Evolutionary conservation across 2,329 filamentous ascomycete species (phyloP), one percentile per base, ranked within the genome.

Genomic region (Alternaria incomplexa): DNA sequence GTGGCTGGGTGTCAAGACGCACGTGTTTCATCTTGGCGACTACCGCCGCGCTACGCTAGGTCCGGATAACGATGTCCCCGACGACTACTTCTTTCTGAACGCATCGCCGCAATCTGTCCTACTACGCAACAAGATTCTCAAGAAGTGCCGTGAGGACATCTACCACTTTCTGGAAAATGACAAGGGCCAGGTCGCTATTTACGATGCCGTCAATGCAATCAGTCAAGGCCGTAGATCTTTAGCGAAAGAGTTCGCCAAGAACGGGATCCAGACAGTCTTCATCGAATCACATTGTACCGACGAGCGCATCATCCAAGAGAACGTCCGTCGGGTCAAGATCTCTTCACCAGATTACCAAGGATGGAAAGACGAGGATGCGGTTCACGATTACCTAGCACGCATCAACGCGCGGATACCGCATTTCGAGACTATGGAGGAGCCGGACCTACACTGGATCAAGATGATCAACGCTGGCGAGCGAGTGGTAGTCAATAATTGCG

Each of bases 401-500:
- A 98, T 99, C 76, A 90, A 93, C 66, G 90, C 92, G 72, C 93
- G 96, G 71, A 99, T 99, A 63, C 96, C 96, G 20, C 90, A 95
- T 62, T 99, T 97, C 72, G 94, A 99, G 82, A 97, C 93, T 1
- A 98, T 99, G 93, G 88, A 94, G 73, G 96, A 99, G 79, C 86
- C 87, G 28, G 94, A 98, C 69, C 86, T 99, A 66, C 97, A 98
- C 79, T 99, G 95, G 82, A 95, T 99, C 83, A 97, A 97, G 84
- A 97, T 99, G 95, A 97, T 98, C 78, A 99, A 99, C 72, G 96
- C 96, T 8, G 96, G 96, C 47, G 89, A 95, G 76, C 90, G 93
- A 70, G 91, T 99, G 76, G 91, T 95, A 72, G 95, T 98, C 81
- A 99, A 99, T 83, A 97, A 98, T 70, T 92, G 96, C 78, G 94